These are phyloP conservation scores for Brassica cretica DNA, from an alignment of 345 rosid species.

Conservation along the genomic window DNA sequence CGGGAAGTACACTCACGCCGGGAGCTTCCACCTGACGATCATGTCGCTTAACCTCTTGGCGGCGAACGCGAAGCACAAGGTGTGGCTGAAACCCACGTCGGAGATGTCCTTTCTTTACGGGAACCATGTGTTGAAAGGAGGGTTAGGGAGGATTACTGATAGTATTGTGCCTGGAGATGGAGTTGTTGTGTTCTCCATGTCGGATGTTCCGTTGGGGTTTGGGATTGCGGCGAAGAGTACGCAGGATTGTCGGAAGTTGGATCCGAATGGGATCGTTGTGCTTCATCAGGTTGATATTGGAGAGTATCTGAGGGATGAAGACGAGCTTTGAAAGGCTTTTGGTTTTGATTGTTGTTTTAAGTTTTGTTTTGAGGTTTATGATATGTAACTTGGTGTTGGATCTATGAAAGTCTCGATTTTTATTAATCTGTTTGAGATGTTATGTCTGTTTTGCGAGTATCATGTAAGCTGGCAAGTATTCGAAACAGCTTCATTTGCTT, in stretches of 20 bases:
- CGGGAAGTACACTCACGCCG: constrained; percentile 80
- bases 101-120: constrained; percentile 95
- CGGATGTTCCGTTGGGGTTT: constrained; percentile 84
- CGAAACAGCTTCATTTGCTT: background rate
- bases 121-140: constrained; percentile 89
- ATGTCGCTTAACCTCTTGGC: constrained; percentile 62
- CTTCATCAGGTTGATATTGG: constrained; percentile 87
- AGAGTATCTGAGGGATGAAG: constrained; percentile 89
- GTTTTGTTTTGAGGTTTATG: constrained; percentile 2
- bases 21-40: constrained; percentile 71
- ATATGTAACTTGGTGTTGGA: constrained; percentile 22
- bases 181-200: constrained; percentile 85
- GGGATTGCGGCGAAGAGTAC: constrained; percentile 78
- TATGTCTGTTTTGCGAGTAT: background rate
- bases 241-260: constrained; percentile 86
- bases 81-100: constrained; percentile 89
- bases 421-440: constrained; percentile 14
- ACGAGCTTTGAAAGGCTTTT: constrained; percentile 58
- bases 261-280: constrained; percentile 82
- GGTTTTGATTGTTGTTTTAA: constrained; percentile 20
- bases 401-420: constrained; percentile 15
- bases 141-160: constrained; percentile 83
- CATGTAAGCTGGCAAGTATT: background rate
- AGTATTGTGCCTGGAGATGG: constrained; percentile 79
- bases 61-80: constrained; percentile 81